Conservation (phyloP, 192 early-diverging fungal species). For the Coemansia sp. region DNA sequence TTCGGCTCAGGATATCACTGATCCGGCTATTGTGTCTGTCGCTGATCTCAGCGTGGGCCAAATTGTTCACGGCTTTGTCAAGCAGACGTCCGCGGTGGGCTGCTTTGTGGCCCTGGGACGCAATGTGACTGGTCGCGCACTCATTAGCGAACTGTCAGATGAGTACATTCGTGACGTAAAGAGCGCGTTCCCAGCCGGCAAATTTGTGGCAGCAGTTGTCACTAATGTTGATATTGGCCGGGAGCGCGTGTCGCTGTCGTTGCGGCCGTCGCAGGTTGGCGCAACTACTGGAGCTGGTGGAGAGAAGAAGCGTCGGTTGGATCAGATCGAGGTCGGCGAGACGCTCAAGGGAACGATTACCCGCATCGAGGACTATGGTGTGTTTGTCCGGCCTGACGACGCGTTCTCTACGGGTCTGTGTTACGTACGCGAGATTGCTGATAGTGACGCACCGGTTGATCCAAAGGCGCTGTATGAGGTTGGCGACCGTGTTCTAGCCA, state of each 20-base stretch:
- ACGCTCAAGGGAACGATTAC: constrained; percentile 78
- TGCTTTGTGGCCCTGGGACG: constrained; percentile 72
- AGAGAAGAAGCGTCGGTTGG: constrained; percentile 47
- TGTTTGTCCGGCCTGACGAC: constrained; percentile 80
- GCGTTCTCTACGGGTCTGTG: constrained; percentile 78
- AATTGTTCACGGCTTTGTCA: constrained; percentile 72
- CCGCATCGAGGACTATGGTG: constrained; percentile 70
- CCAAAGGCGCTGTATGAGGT: constrained; percentile 69
- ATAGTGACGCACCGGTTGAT: constrained; percentile 70
- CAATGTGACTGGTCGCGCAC: constrained; percentile 67
- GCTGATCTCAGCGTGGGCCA: constrained; percentile 62
- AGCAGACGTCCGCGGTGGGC: constrained; percentile 67
- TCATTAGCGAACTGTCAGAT: constrained; percentile 85
- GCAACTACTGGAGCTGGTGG: constrained; percentile 22
- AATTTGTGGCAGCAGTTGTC: constrained; percentile 75
- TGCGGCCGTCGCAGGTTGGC: constrained; percentile 62
- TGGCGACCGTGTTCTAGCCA: constrained; percentile 82
- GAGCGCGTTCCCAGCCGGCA: constrained; percentile 64
- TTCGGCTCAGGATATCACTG: constrained; percentile 21
- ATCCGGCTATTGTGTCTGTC: constrained; percentile 56
- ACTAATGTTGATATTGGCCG: constrained; percentile 58
- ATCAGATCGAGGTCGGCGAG: constrained; percentile 67
- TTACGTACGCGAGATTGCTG: constrained; percentile 81
- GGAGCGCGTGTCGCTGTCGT: constrained; percentile 68
- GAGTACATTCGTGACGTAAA: constrained; percentile 86